Evolutionary conservation across 139 green algal species (phyloP).

Genomic region (Mesostigma viride): DNA sequence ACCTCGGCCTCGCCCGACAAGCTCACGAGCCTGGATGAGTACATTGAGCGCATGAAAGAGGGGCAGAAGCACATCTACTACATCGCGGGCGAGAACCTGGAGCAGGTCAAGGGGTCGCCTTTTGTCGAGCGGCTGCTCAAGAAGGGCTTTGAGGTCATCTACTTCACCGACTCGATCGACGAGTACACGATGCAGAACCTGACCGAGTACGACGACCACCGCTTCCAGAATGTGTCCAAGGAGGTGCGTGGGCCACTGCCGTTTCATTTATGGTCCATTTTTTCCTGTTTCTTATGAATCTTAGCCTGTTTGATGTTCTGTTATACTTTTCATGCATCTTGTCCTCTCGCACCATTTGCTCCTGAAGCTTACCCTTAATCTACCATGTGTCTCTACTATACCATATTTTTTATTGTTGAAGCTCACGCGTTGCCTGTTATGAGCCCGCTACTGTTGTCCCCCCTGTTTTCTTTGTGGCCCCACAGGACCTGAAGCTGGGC

Average conservation of each 20-base stretch:
- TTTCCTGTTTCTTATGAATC: no score
- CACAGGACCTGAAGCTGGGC: conserved; percentile 80
- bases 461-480: no score
- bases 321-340: no score
- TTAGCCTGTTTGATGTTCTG: no score
- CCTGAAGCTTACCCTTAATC: no score
- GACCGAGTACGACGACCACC: conserved; percentile 84
- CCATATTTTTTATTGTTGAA: no score
- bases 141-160: conserved; percentile 78
- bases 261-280: no score
- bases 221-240: conserved; percentile 86
- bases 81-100: conserved; percentile 57
- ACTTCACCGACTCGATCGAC: conserved; percentile 90
- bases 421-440: no score
- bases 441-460: no score
- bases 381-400: no score
- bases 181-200: conserved; percentile 94
- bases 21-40: conserved; percentile 71
- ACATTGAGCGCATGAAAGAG: conserved; percentile 82
- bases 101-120: conserved; percentile 65
- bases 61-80: conserved; percentile 95
- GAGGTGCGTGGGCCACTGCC: no score
- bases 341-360: no score
- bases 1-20: conserved; percentile 55
- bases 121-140: conserved; percentile 50